Percentiles rank a stretch among this genome's conserved stretches.
phyloP scores from a whole-genome alignment of 345 rosid species.

The Cardamine chenopodiifolia region DNA sequence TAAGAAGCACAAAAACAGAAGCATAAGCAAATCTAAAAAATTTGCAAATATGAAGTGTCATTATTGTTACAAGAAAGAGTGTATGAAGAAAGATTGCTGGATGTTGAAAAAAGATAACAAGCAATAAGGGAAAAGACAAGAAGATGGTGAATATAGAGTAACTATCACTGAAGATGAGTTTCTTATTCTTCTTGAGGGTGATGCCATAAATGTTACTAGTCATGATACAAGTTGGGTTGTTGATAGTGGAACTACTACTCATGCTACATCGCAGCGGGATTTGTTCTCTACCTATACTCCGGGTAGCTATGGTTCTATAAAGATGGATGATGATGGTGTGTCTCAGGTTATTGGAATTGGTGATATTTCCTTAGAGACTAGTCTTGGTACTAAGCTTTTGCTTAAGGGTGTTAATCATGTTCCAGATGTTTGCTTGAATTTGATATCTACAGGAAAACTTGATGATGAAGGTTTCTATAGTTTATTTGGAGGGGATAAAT shows the following conservation, averaged over 20 bases:
- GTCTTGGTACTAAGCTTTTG: neutral
- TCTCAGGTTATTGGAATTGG: slow-evolving; percentile 7
- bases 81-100: neutral
- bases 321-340: neutral
- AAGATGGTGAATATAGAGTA: neutral
- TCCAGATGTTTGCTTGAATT: neutral
- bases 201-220: neutral
- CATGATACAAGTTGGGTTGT: neutral
- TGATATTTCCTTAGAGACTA: slow-evolving; percentile 23
- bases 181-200: neutral
- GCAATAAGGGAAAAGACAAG: neutral
- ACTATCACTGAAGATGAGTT: neutral
- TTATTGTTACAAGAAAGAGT: neutral
- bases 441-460: neutral
- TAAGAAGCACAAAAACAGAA: neutral
- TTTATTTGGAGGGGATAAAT: neutral
- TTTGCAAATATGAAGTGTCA: neutral
- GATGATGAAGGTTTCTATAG: slow-evolving; percentile 1
- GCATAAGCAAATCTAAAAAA: neutral
- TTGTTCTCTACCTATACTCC: neutral
- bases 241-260: slow-evolving; percentile 1
- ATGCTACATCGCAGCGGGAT: neutral
- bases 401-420: slow-evolving; percentile 21
- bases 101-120: neutral
- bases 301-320: neutral